Evolutionary conservation across 2,329 filamentous ascomycete genomes (phyloP).

Genomic region (Dryadomyces quercivorus): DNA sequence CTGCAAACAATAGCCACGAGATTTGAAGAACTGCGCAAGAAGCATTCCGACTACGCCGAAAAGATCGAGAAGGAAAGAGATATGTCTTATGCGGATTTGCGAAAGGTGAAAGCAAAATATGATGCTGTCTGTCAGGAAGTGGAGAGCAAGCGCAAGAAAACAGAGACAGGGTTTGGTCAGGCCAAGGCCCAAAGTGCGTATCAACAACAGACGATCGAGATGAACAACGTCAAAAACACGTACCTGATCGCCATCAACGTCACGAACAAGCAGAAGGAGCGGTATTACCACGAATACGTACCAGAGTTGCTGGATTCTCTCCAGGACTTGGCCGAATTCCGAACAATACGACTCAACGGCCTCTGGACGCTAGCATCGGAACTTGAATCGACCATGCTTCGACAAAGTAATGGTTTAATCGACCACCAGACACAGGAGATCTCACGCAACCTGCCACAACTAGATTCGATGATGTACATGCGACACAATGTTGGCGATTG

Average conservation of each 20-base stretch:
- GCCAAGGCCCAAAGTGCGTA: constrained; percentile 82
- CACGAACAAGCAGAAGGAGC: constrained; percentile 94
- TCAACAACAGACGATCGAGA: constrained; percentile 83
- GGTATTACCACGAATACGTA: constrained; percentile 93
- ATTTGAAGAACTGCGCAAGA: constrained; percentile 88
- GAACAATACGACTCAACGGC: constrained; percentile 69
- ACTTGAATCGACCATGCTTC: constrained; percentile 69
- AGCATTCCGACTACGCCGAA: constrained; percentile 75
- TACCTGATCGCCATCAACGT: constrained; percentile 94
- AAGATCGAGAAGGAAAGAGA: constrained; percentile 89
- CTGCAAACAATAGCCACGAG: constrained; percentile 60
- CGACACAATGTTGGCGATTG: constrained; percentile 76
- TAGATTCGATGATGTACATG: constrained; percentile 98
- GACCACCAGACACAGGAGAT: constrained; percentile 70
- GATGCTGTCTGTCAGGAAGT: constrained; percentile 89
- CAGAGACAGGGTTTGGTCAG: constrained; percentile 89
- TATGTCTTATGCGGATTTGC: constrained; percentile 67
- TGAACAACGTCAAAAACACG: constrained; percentile 98
- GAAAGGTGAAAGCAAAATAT: constrained; percentile 88
- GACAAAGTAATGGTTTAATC: constrained; percentile 59
- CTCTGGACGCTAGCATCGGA: constrained; percentile 73
- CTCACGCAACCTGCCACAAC: constrained; percentile 69
- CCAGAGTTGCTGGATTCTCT: constrained; percentile 87
- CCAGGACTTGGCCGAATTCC: constrained; percentile 86
- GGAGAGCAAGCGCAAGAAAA: constrained; percentile 88